Evolutionary conservation across 805 yeast species (phyloP), one percentile per base, ranked within the genome.

Genomic region (Lipomyces orientalis): DNA sequence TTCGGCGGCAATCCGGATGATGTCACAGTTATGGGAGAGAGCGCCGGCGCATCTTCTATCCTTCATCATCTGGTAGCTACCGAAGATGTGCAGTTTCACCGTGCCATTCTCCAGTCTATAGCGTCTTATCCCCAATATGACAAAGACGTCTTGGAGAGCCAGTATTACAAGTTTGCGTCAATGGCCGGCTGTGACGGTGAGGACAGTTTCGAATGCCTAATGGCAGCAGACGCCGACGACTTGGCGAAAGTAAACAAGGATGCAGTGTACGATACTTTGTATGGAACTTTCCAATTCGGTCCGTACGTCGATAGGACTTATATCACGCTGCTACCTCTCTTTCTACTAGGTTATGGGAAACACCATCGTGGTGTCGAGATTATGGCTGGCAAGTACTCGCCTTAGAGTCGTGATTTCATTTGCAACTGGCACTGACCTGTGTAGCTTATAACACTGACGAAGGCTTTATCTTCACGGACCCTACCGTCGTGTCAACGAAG

Each of bases 11-110:
- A 81, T 64, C 75, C 79, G 0, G 67, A 73, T 35, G 71, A 69
- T 64, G 75, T 81, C 19, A 79, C 82, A 1, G 70, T 81, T n/a
- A 73, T 77, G 70, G 83, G 83, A 8, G 79, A 79, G 68, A 71
- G 77, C 55, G 82, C 83, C 8, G 83, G 83, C 33, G 81, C 43
- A 37, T 81, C 68, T 61, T 80, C 80, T 75, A 76, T 64, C 69
- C 64, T 60, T 68, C 79, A 69, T 75, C 80, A 37, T 76, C 76
- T 58, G 64, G 67, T 58, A 58, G 56, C 31, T 73, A 64, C 71
- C 74, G 63, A 77, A 64, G 8, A 73, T 58, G 62, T 61, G 22
- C 68, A 39, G 60, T 71, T 71, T 46, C 35, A 55, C 22, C 62
- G 67, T 19, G 73, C 73, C 4, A 71, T 71, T 29, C 39, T 65